Percentiles rank a stretch among this genome's conserved stretches.
Conservation (phyloP, 2,329 filamentous ascomycete genomes). For the Aspergillaceae sp. region DNA sequence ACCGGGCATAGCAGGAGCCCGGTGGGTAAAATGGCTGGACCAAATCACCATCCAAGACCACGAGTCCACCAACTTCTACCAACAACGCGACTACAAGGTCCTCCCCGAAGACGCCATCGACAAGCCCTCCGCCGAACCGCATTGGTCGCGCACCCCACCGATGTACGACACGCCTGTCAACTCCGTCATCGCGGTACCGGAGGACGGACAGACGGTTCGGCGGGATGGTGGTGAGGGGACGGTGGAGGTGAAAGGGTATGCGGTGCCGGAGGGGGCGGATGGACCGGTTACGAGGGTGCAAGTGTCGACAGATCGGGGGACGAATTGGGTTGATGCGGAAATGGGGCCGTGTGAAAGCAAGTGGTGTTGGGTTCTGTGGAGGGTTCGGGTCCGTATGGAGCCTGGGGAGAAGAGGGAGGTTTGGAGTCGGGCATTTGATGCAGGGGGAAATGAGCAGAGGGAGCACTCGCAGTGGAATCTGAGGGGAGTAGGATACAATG, state of each 20-base stretch:
- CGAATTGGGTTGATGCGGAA: conserved; percentile 43
- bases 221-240: conserved; percentile 20
- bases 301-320: conserved; percentile 43
- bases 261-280: conserved; percentile 45
- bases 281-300: conserved; percentile 49
- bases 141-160: conserved; percentile 44
- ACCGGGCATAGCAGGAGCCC: conserved; percentile 46
- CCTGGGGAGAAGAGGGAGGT: conserved; percentile 37
- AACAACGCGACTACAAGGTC: conserved; percentile 52
- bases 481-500: conserved; percentile 53
- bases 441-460: conserved; percentile 44
- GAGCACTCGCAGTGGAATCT: conserved; percentile 48
- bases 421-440: conserved; percentile 49
- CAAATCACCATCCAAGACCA: conserved; percentile 42
- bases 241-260: conserved; percentile 48
- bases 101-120: conserved; percentile 45
- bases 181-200: conserved; percentile 45
- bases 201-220: conserved; percentile 35
- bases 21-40: conserved; percentile 51
- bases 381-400: conserved; percentile 34
- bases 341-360: conserved; percentile 28
- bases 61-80: conserved; percentile 49
- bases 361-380: conserved; percentile 53
- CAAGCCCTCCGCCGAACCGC: conserved; percentile 43
- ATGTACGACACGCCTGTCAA: conserved; percentile 51